Base-by-base conservation (phyloP, 1,284 basidiomycete genomes). In the Exobasidium cylindrosporum region DNA sequence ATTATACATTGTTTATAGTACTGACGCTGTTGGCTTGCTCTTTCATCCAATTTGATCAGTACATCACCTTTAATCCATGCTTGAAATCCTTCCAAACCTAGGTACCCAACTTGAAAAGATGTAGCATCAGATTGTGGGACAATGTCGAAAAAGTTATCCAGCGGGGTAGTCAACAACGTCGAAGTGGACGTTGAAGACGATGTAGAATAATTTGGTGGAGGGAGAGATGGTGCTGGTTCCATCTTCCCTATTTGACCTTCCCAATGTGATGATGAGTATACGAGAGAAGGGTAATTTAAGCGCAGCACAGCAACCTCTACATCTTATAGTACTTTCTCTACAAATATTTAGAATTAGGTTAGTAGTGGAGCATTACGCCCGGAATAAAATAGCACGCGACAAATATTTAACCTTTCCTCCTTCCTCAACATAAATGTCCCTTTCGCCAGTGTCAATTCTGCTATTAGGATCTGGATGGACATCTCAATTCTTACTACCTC, bases 391-490 rank as follows among this genome's bases (percentile, higher is more conserved):
- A n/a, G n/a, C n/a, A n/a, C n/a, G n/a, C n/a, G n/a, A n/a, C n/a
- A n/a, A n/a, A n/a, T n/a, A n/a, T n/a, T n/a, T n/a, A n/a, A n/a
- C 35, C 35, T 40, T 40, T 40, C 35, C 35, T 40, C 17, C 35
- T 40, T 40, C n/a, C n/a, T n/a, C n/a, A n/a, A n/a, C n/a, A n/a
- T n/a, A n/a, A n/a, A n/a, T n/a, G n/a, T n/a, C n/a, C n/a, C 43
- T 23, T 45, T 4, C n/a, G 21, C 26, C 47, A 2, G 47, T 50
- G 17, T 50, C 47, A 13, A 28, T 50, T 24, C 84, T 88, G 45
- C 84, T 88, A 57, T 83, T 89, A 26, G 87, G 87, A 46, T 85
- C 86, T n/a, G 87, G 87, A 43, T 89, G 87, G 87, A 86, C 86
- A 1, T 85, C 84, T 0, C 83, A 82, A 13, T 89, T 88, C 78